Conservation (phyloP, 2,329 filamentous ascomycete genomes). For the Neophaeococcomyces mojaviensis region DNA sequence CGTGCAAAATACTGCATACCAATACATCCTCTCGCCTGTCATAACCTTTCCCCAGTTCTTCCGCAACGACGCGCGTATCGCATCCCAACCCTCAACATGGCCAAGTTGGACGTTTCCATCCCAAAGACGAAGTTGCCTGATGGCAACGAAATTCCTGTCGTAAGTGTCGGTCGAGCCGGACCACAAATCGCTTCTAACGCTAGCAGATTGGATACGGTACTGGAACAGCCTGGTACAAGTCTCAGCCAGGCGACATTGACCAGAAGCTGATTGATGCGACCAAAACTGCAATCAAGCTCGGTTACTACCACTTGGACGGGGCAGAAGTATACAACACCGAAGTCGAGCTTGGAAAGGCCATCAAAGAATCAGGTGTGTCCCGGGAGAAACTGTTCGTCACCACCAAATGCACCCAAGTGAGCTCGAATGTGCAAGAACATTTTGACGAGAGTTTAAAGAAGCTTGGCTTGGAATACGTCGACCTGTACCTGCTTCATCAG, state of each 20-base stretch:
- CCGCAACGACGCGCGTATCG: not conserved
- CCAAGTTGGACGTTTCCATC: conserved; percentile 20
- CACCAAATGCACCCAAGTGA: conserved; percentile 50
- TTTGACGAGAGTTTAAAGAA: conserved; percentile 52
- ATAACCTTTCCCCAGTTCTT: not conserved
- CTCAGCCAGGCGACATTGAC: conserved; percentile 40
- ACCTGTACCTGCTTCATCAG: conserved; percentile 57
- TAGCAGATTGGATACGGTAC: conserved; percentile 52
- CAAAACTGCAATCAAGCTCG: conserved; percentile 51
- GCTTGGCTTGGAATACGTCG: conserved; percentile 54
- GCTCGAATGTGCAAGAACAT: conserved; percentile 48
- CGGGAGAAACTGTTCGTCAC: conserved; percentile 46
- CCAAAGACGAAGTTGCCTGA: conserved; percentile 21
- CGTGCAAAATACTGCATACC: too few relatives aligned
- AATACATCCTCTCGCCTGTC: too few relatives aligned
- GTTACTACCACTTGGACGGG: conserved; percentile 57
- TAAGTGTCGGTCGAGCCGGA: conserved; percentile 7
- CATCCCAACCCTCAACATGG: conserved; percentile 13
- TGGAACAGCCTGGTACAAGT: conserved; percentile 59
- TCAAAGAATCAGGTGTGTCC: conserved; percentile 39
- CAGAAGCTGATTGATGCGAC: conserved; percentile 47
- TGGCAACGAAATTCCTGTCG: conserved; percentile 22
- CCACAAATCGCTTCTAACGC: not conserved
- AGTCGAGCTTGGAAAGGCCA: conserved; percentile 41
- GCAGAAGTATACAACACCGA: conserved; percentile 51